Conservation (phyloP, 768 basidiomycete species). For the Pluteus cervinus region DNA sequence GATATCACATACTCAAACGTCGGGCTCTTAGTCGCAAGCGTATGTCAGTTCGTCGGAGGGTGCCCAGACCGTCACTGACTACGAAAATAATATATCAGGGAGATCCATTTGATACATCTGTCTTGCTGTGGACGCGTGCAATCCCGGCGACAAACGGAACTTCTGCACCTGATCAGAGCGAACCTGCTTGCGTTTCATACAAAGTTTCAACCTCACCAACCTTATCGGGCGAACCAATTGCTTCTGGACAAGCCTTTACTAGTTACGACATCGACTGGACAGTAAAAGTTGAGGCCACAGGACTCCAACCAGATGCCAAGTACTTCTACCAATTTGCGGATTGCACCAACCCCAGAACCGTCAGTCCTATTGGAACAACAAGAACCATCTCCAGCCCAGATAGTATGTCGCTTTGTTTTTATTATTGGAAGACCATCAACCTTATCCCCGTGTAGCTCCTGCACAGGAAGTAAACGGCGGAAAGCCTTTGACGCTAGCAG, state of each 20-base stretch:
- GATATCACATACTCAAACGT: background rate
- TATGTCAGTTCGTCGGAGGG: slow-evolving; percentile 16
- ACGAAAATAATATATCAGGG: slow-evolving; percentile 33
- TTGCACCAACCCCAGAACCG: slow-evolving; percentile 37
- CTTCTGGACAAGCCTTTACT: slow-evolving; percentile 46
- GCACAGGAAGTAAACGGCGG: slow-evolving; percentile 45
- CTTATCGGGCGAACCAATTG: slow-evolving; percentile 27
- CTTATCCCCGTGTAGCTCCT: slow-evolving; percentile 36
- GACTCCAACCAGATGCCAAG: slow-evolving; percentile 41
- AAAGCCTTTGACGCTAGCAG: slow-evolving; percentile 44
- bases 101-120: slow-evolving; percentile 47
- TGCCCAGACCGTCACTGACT: background rate
- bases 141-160: slow-evolving; percentile 26
- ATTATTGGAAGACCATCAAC: too few relatives aligned
- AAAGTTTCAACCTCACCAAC: slow-evolving; percentile 32
- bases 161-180: slow-evolving; percentile 37
- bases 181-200: slow-evolving; percentile 46
- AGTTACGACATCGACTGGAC: slow-evolving; percentile 56
- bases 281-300: slow-evolving; percentile 51
- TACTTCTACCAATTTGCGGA: slow-evolving; percentile 54
- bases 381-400: slow-evolving; percentile 42
- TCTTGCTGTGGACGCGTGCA: slow-evolving; percentile 55
- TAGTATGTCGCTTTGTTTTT: slow-evolving; percentile 35
- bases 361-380: slow-evolving; percentile 44
- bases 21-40: slow-evolving; percentile 49